These are phyloP conservation scores for Panaeolus papilionaceus DNA, from an alignment of 768 basidiomycete genomes.

Conservation along the genomic window DNA sequence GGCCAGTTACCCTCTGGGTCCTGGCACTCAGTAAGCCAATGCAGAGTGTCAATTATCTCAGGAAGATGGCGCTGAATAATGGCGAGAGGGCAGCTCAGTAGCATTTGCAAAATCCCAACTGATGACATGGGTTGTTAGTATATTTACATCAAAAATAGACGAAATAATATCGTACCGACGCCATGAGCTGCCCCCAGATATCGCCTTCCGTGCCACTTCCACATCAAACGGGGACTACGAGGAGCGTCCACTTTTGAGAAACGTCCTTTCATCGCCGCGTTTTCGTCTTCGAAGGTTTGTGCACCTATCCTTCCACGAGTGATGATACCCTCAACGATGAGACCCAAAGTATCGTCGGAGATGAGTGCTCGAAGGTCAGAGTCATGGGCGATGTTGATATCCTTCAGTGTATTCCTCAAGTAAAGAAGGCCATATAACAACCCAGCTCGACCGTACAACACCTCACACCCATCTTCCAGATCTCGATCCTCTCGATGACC, in stretches of 20 bases:
- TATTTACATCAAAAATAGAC: neutral
- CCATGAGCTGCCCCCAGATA: slow-evolving; percentile 68
- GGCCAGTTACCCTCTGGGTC: slow-evolving; percentile 61
- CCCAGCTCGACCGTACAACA: slow-evolving; percentile 65
- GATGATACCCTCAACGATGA: slow-evolving; percentile 53
- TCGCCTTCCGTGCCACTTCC: slow-evolving; percentile 62
- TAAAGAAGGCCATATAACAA: slow-evolving; percentile 57
- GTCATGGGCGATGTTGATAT: slow-evolving; percentile 17
- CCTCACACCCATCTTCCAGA: slow-evolving; percentile 58
- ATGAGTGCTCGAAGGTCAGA: slow-evolving; percentile 34
- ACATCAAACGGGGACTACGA: slow-evolving; percentile 55
- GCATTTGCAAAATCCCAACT: slow-evolving; percentile 62
- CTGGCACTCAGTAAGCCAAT: slow-evolving; percentile 55
- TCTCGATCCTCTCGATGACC: slow-evolving; percentile 20
- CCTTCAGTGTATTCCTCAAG: slow-evolving; percentile 38
- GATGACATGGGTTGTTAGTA: neutral
- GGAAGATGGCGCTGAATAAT: slow-evolving; percentile 44
- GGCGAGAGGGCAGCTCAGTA: slow-evolving; percentile 48
- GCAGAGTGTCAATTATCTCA: slow-evolving; percentile 48
- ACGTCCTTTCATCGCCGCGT: slow-evolving; percentile 20
- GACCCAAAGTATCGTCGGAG: slow-evolving; percentile 40
- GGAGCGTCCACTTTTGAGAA: slow-evolving; percentile 18
- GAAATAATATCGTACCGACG: slow-evolving; percentile 45
- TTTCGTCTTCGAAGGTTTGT: slow-evolving; percentile 35
- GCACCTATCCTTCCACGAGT: slow-evolving; percentile 49